Evolutionary conservation across 441 rosid genomes (phyloP), one percentile per base, ranked within the genome.

Genomic region (Erodium texanum): DNA sequence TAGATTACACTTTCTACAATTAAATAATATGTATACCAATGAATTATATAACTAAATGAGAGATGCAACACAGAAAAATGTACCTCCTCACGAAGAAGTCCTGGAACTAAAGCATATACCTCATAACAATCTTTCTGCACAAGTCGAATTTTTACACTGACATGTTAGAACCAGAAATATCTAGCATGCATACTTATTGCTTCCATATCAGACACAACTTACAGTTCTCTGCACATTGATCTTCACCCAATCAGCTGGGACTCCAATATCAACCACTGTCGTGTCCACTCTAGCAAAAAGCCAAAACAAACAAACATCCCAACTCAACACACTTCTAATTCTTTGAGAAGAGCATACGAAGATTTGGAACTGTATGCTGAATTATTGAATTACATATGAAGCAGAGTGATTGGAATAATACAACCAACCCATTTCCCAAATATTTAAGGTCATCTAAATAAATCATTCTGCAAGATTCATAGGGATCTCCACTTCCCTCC

Each of bases 181-280:
- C 66, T 45, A 67, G 29, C 54, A 56, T 22, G 24, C 59, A 54
- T 68, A 71, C 68, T 58, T 41, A 14, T 65, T 14, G 16, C 50
- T 43, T 43, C 14, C 50, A 43, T 43, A 16, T 9, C 12, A 62
- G 0, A 67, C 7, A 19, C 23, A 75, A 67, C 81, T 80, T 76
- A 81, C 88, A 71, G 87, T 79, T 67, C 79, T 83, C 77, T 80
- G 88, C 18, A 84, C 88, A 68, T 81, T 86, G 75, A 86, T 75
- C 81, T 83, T 86, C 73, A 86, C 88, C 91, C 91, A 84, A 74
- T 84, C 87, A 24, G 88, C 88, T 54, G 88, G 85, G 24, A 81
- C 77, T 72, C 91, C 91, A 62, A 82, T 71, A 68, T 84, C 88
- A 76, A 83, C 86, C 56, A 86, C 81, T 2, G 82, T 74, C 38